Conservation (phyloP, 345 rosid species). For the Citrus sp. region DNA sequence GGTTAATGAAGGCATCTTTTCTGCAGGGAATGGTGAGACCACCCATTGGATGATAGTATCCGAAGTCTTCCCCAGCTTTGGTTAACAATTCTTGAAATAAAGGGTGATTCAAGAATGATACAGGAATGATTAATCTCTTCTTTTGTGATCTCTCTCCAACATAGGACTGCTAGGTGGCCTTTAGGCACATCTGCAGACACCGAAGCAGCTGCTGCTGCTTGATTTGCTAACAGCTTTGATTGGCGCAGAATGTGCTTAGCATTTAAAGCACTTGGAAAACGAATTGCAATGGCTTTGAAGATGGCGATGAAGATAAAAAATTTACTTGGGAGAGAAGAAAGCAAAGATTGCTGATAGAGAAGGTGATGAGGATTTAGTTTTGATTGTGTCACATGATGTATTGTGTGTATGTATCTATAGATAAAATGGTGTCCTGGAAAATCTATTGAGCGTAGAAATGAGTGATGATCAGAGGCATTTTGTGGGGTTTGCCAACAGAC, state of each 20-base stretch:
- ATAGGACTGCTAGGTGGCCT: constrained; percentile 35
- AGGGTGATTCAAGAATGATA: constrained; percentile 35
- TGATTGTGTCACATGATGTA: too few species aligned
- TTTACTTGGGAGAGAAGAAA: too few species aligned
- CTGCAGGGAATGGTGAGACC: not conserved
- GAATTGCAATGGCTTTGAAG: too few species aligned
- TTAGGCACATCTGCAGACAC: constrained; percentile 19
- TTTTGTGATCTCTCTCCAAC: constrained; percentile 30
- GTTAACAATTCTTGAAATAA: constrained; percentile 22
- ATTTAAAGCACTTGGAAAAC: too few species aligned
- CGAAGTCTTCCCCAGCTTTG: constrained; percentile 41
- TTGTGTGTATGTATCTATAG: too few species aligned
- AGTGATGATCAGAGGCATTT: not conserved
- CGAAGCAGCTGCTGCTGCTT: not conserved
- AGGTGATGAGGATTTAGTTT: too few species aligned
- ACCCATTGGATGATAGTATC: constrained; percentile 42
- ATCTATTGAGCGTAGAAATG: too few species aligned
- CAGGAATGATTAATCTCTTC: constrained; percentile 32
- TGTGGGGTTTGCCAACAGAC: not conserved
- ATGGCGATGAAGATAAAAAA: too few species aligned
- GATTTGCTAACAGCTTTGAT: too few species aligned
- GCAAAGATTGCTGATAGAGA: too few species aligned
- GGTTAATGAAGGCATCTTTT: constrained; percentile 17
- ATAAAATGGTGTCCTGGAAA: too few species aligned
- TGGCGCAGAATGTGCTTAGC: too few species aligned